Conservation (phyloP, 192 early-diverging fungal genomes). For the Backusella morwellensis region DNA sequence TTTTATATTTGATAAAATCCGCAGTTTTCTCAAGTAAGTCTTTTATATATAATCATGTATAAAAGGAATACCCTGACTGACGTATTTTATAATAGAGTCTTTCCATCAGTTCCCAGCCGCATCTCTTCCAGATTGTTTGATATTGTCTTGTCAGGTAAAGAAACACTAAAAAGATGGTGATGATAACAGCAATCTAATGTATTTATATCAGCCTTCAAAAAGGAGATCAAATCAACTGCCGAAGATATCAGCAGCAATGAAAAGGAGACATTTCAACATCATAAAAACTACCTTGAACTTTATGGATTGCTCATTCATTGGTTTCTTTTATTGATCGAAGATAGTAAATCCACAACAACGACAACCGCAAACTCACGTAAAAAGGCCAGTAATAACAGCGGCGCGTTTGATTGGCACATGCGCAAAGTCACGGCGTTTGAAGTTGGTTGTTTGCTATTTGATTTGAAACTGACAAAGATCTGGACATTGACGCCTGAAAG, state of each 20-base stretch:
- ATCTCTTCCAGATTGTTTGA: slow-evolving; percentile 61
- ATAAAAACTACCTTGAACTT: slow-evolving; percentile 69
- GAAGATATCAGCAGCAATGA: slow-evolving; percentile 61
- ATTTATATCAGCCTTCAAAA: slow-evolving; percentile 54
- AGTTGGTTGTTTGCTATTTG: slow-evolving; percentile 47
- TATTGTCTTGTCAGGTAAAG: slow-evolving; percentile 65
- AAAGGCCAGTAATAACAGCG: neutral
- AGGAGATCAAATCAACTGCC: slow-evolving; percentile 59
- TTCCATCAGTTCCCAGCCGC: slow-evolving; percentile 43
- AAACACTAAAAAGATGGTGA: neutral
- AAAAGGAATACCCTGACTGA: neutral
- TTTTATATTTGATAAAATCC: slow-evolving; percentile 55
- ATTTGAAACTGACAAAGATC: slow-evolving; percentile 64
- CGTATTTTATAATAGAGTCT: slow-evolving; percentile 41
- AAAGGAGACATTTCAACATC: slow-evolving; percentile 69
- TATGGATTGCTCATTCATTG: slow-evolving; percentile 86
- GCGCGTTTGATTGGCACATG: slow-evolving; percentile 54
- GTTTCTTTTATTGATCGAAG: slow-evolving; percentile 69
- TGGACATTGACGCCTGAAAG: slow-evolving; percentile 69
- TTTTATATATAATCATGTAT: neutral
- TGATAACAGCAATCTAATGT: neutral
- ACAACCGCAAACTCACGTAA: slow-evolving; percentile 18
- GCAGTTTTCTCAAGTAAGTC: slow-evolving; percentile 73
- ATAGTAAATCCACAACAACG: slow-evolving; percentile 33
- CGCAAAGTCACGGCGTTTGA: slow-evolving; percentile 60